Conservation (phyloP, 2,329 filamentous ascomycete species). For the Pseudogymnoascus sp. region DNA sequence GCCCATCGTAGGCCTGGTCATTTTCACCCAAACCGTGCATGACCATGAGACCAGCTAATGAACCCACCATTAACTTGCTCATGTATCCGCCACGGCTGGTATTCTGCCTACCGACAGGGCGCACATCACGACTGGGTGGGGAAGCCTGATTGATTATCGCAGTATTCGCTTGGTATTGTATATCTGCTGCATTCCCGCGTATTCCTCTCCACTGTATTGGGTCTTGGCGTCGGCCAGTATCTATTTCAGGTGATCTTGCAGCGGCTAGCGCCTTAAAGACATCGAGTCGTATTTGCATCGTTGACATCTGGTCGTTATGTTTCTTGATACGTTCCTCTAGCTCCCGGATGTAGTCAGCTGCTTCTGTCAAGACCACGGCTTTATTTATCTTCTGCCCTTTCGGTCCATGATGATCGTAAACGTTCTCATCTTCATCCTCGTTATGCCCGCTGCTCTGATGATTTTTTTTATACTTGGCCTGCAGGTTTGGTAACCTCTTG, state of each 20-base stretch:
- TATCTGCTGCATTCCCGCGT: constrained; percentile 16
- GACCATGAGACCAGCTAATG: constrained; percentile 85
- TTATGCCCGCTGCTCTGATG: not conserved
- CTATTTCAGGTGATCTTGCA: constrained; percentile 58
- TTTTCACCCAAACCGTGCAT: constrained; percentile 66
- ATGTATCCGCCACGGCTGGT: constrained; percentile 48
- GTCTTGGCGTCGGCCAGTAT: constrained; percentile 56
- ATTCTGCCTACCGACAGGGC: constrained; percentile 51
- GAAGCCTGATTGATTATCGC: constrained; percentile 25
- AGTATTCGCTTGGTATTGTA: constrained; percentile 26
- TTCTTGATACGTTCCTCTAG: constrained; percentile 84
- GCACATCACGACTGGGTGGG: constrained; percentile 49
- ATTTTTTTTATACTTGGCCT: not conserved
- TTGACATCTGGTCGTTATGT: constrained; percentile 70
- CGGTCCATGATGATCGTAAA: not conserved
- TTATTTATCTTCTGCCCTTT: not conserved
- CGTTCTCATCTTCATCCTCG: not conserved
- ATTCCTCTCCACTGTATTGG: not conserved
- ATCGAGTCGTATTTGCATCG: constrained; percentile 69
- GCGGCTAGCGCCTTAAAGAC: constrained; percentile 76
- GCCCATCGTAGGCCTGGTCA: constrained; percentile 48
- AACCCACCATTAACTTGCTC: constrained; percentile 84
- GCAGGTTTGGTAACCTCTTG: not conserved
- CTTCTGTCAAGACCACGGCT: constrained; percentile 68
- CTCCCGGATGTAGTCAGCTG: constrained; percentile 91